A percentile compares a stretch with the other conserved stretches of the same genome.
Evolutionary conservation across 495 filamentous ascomycete species (phyloP).

Genomic region (Penicillium pulvis): DNA sequence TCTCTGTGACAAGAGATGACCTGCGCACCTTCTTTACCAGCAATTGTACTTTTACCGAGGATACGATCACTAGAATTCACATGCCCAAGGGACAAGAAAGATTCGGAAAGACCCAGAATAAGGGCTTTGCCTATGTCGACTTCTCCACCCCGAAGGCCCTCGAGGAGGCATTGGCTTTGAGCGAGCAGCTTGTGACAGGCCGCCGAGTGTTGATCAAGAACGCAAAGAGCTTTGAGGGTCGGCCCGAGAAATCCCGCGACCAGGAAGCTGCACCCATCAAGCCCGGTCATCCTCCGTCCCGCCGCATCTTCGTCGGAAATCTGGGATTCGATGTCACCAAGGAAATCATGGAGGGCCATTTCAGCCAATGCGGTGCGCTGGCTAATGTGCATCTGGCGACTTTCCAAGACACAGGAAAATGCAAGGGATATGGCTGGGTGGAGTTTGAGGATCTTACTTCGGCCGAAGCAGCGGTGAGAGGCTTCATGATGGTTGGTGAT

Average conservation of each 20-base stretch:
- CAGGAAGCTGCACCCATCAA: conserved; percentile 31
- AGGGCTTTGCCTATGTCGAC: conserved; percentile 95
- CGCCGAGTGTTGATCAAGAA: conserved; percentile 91
- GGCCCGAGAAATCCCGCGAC: conserved; percentile 61
- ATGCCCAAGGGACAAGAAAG: conserved; percentile 61
- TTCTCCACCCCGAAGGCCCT: conserved; percentile 70
- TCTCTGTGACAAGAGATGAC: conserved; percentile 69
- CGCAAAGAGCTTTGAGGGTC: conserved; percentile 79
- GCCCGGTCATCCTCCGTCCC: conserved; percentile 63
- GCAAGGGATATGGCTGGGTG: conserved; percentile 96
- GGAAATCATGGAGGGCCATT: conserved; percentile 76
- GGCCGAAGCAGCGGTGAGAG: conserved; percentile 77
- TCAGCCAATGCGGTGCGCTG: conserved; percentile 78
- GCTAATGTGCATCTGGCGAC: conserved; percentile 82
- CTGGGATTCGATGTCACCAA: conserved; percentile 82
- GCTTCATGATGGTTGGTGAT: conserved; percentile 67
- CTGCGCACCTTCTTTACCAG: conserved; percentile 76
- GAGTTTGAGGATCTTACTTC: conserved; percentile 78
- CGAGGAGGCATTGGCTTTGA: conserved; percentile 71
- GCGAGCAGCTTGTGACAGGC: conserved; percentile 73
- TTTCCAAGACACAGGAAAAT: conserved; percentile 96
- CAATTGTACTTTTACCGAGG: conserved; percentile 65
- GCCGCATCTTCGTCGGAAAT: conserved; percentile 90
- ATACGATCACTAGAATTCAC: conserved; percentile 78
- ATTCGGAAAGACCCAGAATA: conserved; percentile 63